These are phyloP conservation scores for Pythium phragmiticola DNA, from an alignment of 352 stramenopile genomes.

Conservation along the genomic window DNA sequence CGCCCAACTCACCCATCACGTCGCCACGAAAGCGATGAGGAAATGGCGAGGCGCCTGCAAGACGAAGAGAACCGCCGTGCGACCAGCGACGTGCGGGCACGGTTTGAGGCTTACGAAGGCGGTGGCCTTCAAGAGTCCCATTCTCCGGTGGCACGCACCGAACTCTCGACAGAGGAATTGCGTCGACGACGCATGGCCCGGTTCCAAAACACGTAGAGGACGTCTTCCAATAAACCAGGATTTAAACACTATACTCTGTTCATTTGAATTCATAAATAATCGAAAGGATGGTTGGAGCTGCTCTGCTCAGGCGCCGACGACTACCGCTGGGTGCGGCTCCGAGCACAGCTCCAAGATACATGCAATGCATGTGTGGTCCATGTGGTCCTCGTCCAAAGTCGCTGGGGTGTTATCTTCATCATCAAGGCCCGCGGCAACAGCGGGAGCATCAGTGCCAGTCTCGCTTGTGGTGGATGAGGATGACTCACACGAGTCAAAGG, in stretches of 20 bases:
- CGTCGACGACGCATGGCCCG: constrained; percentile 31
- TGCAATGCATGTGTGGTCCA: constrained; percentile 13
- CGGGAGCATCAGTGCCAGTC: not conserved
- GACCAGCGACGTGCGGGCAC: constrained; percentile 3
- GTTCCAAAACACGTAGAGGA: constrained; percentile 24
- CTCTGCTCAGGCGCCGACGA: not conserved
- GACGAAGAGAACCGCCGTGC: constrained; percentile 27
- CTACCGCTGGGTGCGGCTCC: not conserved
- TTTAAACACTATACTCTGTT: not conserved
- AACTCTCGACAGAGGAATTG: constrained; percentile 31
- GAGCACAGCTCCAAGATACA: constrained; percentile 16
- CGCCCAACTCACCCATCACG: not conserved
- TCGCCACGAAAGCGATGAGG: constrained; percentile 21
- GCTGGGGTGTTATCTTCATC: not conserved
- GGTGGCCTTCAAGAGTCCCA: not conserved
- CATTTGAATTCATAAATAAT: constrained; percentile 10
- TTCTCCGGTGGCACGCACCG: not conserved
- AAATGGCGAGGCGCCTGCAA: constrained; percentile 28
- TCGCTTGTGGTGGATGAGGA: not conserved
- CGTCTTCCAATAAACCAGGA: not conserved
- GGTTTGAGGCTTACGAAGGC: constrained; percentile 19
- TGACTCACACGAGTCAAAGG: constrained; percentile 18
- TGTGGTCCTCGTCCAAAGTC: not conserved
- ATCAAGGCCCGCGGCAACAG: too few species aligned
- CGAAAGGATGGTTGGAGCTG: not conserved